Percentiles rank a stretch among this genome's conserved stretches.
These are phyloP conservation scores for Durotheca rogersii DNA, from an alignment of 495 filamentous ascomycete genomes.

Conservation along the genomic window DNA sequence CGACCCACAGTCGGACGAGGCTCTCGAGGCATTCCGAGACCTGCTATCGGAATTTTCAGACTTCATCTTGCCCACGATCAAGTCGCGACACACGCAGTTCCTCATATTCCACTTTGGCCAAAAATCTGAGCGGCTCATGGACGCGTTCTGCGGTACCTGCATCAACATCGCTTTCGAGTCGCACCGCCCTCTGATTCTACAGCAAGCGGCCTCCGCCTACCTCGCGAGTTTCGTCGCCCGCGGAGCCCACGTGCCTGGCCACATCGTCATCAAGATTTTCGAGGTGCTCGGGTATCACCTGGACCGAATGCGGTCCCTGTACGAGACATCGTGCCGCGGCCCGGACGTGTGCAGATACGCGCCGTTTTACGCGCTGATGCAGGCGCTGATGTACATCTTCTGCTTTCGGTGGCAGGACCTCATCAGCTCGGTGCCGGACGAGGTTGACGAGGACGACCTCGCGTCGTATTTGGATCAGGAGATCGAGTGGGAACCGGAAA, in stretches of 20 bases:
- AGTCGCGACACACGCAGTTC: slow-evolving; percentile 84
- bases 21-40: slow-evolving; percentile 61
- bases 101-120: slow-evolving; percentile 93
- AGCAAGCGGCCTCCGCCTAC: slow-evolving; percentile 86
- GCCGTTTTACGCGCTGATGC: slow-evolving; percentile 84
- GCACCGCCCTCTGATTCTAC: slow-evolving; percentile 63
- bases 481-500: slow-evolving; percentile 67
- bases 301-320: slow-evolving; percentile 60
- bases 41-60: slow-evolving; percentile 78
- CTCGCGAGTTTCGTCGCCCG: slow-evolving; percentile 89
- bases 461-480: slow-evolving; percentile 59
- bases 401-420: slow-evolving; percentile 97
- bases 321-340: slow-evolving; percentile 69
- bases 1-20: slow-evolving; percentile 49
- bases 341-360: slow-evolving; percentile 82
- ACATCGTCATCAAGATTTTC: slow-evolving; percentile 75
- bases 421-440: slow-evolving; percentile 54
- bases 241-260: slow-evolving; percentile 73
- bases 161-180: slow-evolving; percentile 51
- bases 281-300: slow-evolving; percentile 72
- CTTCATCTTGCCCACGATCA: slow-evolving; percentile 85
- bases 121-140: slow-evolving; percentile 67
- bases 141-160: slow-evolving; percentile 78
- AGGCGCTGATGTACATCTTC: slow-evolving; percentile 91
- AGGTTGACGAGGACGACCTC: slow-evolving; percentile 56